phyloP scores from a whole-genome alignment of 176 grass and related monocot species.

The Phyllostachys edulis region DNA sequence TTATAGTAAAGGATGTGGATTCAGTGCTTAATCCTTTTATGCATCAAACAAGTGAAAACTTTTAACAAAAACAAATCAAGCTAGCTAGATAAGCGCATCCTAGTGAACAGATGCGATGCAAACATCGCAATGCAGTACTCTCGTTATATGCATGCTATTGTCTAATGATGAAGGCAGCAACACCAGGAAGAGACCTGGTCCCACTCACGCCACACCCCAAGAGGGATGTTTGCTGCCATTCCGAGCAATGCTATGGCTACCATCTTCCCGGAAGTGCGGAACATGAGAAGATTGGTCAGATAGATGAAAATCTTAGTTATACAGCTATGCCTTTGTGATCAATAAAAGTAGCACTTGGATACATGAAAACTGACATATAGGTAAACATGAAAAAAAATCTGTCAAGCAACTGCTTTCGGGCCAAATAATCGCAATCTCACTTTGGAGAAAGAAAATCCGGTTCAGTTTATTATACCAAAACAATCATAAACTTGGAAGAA shows the following conservation, averaged over 20 bases:
- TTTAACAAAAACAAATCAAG: too few species aligned
- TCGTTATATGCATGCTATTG: too few species aligned
- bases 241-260: conserved; percentile 76
- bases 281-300: background rate
- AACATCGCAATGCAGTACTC: too few species aligned
- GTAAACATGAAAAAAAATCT: background rate
- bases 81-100: too few species aligned
- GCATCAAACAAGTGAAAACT: too few species aligned
- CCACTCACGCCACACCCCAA: conserved; percentile 90
- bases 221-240: conserved; percentile 87
- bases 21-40: background rate
- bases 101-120: too few species aligned
- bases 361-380: background rate
- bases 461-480: background rate
- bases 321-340: background rate
- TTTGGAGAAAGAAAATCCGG: background rate
- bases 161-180: too few species aligned
- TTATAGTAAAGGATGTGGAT: background rate
- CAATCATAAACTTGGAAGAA: background rate
- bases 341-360: background rate
- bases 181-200: too few species aligned
- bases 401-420: background rate
- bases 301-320: background rate
- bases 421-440: background rate
- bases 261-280: conserved; percentile 55